Percentiles rank a stretch among this genome's conserved stretches.
phyloP scores from a whole-genome alignment of 306 rosid genomes.

The Mucuna pruriens region DNA sequence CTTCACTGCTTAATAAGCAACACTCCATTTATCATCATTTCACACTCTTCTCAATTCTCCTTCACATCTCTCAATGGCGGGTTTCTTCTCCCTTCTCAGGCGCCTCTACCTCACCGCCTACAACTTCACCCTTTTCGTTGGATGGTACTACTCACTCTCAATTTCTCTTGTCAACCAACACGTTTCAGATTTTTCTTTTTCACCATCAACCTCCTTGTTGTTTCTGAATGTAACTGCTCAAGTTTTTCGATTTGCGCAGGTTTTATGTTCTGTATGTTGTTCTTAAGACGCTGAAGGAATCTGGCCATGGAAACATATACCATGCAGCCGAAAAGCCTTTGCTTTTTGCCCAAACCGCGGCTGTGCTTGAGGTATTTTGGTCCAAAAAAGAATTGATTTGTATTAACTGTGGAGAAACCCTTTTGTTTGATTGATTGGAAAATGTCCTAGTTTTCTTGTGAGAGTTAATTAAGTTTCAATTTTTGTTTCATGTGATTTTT shows the following conservation, averaged over 20 bases:
- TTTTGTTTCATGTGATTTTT: neutral
- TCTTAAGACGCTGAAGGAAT: neutral
- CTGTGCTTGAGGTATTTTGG: neutral
- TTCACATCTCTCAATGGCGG: neutral
- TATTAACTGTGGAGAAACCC: slow-evolving; percentile 2
- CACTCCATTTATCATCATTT: neutral
- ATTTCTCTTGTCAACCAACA: neutral
- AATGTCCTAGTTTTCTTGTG: neutral
- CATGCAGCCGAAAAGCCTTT: neutral
- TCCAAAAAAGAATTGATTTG: neutral
- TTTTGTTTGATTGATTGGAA: neutral
- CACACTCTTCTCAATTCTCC: neutral
- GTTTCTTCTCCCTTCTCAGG: neutral
- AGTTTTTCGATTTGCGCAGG: neutral
- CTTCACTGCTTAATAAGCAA: neutral
- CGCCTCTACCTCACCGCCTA: slow-evolving; percentile 3
- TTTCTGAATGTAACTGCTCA: neutral
- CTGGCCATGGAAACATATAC: slow-evolving; percentile 8
- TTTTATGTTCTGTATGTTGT: neutral
- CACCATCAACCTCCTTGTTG: neutral
- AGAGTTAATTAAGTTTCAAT: neutral
- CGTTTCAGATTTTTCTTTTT: neutral
- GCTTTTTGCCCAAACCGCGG: neutral
- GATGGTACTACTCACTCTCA: slow-evolving; percentile 12
- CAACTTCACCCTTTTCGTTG: slow-evolving; percentile 1